phyloP scores from a whole-genome alignment of 1,139 yeast species.

The Nakaseomyces glabratus region DNA sequence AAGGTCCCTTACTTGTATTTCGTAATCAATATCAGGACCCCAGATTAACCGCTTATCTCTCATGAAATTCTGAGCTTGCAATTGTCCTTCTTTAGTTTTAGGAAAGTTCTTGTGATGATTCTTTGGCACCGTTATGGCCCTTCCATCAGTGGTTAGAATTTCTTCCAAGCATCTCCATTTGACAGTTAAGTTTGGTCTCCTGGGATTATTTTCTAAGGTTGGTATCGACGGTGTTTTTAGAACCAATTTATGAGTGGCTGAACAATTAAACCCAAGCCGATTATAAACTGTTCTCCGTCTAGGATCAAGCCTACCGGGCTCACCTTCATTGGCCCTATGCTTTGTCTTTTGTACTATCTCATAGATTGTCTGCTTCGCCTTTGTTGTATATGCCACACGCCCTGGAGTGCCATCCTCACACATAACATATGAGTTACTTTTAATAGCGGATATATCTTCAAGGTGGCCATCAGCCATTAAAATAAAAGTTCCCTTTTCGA shows the following conservation, averaged over 20 bases:
- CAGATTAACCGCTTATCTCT: conserved; percentile 10
- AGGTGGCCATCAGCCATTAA: conserved; percentile 36
- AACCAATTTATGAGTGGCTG: conserved; percentile 32
- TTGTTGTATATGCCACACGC: conserved; percentile 33
- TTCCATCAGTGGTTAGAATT: conserved; percentile 16
- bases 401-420: conserved; percentile 38
- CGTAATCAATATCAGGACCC: conserved; percentile 30
- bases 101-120: conserved; percentile 20
- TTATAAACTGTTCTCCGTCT: conserved; percentile 18
- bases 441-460: conserved; percentile 30
- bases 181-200: conserved; percentile 14
- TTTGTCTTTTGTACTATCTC: conserved; percentile 30
- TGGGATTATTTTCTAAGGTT: conserved; percentile 17
- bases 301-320: conserved; percentile 16
- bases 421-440: conserved; percentile 34
- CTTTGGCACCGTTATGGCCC: conserved; percentile 20
- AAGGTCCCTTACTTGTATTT: conserved; percentile 33
- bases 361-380: conserved; percentile 37
- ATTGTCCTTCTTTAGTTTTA: conserved; percentile 19
- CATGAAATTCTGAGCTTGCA: conserved; percentile 14
- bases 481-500: conserved; percentile 33
- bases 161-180: conserved; percentile 19
- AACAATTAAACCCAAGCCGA: conserved; percentile 29
- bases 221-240: conserved; percentile 26
- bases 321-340: conserved; percentile 20